Percentiles rank a stretch among this genome's conserved stretches.
These are phyloP conservation scores for Desmodesmus armatus DNA, from an alignment of 139 green algal genomes.

Conservation along the genomic window DNA sequence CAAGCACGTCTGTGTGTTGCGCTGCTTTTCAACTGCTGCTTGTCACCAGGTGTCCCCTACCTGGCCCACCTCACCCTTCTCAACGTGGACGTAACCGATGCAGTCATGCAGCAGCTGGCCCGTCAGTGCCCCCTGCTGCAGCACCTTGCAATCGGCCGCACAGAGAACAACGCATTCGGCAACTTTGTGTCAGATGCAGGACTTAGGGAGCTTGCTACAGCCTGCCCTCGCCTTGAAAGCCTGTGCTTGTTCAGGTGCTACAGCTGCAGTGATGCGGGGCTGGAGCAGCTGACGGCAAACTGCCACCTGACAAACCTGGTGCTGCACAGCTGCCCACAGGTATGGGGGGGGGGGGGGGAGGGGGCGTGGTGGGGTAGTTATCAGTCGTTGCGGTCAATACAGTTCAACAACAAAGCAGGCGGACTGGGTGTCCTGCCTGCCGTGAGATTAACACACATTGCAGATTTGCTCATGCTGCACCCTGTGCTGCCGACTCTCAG, in stretches of 20 bases:
- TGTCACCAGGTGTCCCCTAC: neutral
- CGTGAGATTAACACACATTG: too few relatives aligned
- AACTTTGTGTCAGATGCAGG: conserved; percentile 36
- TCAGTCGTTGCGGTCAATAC: too few relatives aligned
- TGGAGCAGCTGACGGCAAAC: neutral
- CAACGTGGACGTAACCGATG: conserved; percentile 44
- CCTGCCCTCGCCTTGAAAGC: neutral
- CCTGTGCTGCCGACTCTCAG: too few relatives aligned
- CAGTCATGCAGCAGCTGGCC: conserved; percentile 18
- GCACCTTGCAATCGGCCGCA: conserved; percentile 34
- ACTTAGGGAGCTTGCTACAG: neutral
- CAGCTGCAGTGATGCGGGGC: conserved; percentile 35
- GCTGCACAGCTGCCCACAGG: conserved; percentile 46
- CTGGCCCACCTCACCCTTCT: conserved; percentile 35
- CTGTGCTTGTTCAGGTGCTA: conserved; percentile 41
- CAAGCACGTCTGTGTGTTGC: too few relatives aligned
- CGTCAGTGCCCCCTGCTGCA: neutral
- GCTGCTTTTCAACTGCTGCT: too few relatives aligned
- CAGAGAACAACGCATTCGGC: conserved; percentile 42
- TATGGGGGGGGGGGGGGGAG: neutral
- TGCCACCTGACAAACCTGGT: conserved; percentile 19
- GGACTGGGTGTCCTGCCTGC: too few relatives aligned
- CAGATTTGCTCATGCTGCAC: too few relatives aligned
- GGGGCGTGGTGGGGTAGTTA: too few relatives aligned
- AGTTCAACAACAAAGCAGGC: too few relatives aligned